phyloP scores from a whole-genome alignment of 2,329 filamentous ascomycete species.

The Pleoardoris graminearum region DNA sequence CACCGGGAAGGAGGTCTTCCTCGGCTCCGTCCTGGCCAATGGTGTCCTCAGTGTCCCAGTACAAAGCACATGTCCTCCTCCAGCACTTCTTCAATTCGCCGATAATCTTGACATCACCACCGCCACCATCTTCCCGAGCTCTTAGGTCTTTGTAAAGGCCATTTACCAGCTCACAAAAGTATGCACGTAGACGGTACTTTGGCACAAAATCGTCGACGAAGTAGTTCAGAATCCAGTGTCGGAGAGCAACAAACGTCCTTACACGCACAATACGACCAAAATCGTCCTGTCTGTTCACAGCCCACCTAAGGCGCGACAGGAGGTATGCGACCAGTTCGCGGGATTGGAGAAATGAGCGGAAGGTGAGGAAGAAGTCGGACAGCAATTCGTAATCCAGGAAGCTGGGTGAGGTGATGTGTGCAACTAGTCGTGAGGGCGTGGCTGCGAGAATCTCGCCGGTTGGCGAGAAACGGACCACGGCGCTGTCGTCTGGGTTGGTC shows the following conservation, averaged over 20 bases:
- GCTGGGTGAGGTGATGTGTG: constrained; percentile 92
- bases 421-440: constrained; percentile 86
- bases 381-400: constrained; percentile 97
- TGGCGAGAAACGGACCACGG: constrained; percentile 80
- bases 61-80: constrained; percentile 85
- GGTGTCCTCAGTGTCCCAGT: constrained; percentile 79
- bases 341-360: constrained; percentile 80
- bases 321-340: constrained; percentile 80
- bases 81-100: constrained; percentile 96
- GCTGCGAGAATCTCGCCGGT: constrained; percentile 81
- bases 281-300: constrained; percentile 76
- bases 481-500: constrained; percentile 77
- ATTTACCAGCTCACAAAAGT: constrained; percentile 83
- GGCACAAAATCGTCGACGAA: constrained; percentile 92
- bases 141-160: constrained; percentile 58
- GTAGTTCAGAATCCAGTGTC: constrained; percentile 98
- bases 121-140: constrained; percentile 56
- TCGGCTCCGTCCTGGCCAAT: constrained; percentile 62
- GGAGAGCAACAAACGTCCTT: constrained; percentile 88
- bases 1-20: constrained; percentile 73
- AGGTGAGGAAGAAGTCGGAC: constrained; percentile 97
- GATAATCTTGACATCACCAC: constrained; percentile 79
- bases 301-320: constrained; percentile 84
- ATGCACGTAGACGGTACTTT: constrained; percentile 71
- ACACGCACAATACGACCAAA: constrained; percentile 93